Evolutionary conservation across 2,329 filamentous ascomycete species (phyloP), one percentile per base, ranked within the genome.

Genomic region (Graphiopsis chlorocephala): DNA sequence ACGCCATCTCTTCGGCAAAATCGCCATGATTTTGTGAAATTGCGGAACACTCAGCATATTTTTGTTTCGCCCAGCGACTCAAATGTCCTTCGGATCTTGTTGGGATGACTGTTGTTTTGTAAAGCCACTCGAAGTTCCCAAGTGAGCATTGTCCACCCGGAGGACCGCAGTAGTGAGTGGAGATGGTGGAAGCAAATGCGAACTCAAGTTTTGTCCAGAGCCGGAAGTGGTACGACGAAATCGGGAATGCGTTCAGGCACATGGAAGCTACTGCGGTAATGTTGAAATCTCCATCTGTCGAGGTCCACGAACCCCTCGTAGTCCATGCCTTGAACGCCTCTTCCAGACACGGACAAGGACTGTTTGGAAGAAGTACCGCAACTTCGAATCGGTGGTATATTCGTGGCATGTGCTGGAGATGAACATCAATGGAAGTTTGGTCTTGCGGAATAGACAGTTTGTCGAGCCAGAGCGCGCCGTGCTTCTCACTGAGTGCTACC

Each of bases 401-500:
- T 7, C 28, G 33, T 47, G 55, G 55, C 55, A 58, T 58, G 7
- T 45, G n/a, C 26, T 58, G 55, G 7, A 58, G 35, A 17, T 58
- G 35, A 3, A 58, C 2, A 2, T 14, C 2, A 15, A 58, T 45
- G 23, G 33, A 42, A 5, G 2, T 35, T 47, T 8, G 10, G 8
- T 58, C 55, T 45, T 58, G 55, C 7, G 55, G 55, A 11, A 58
- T 58, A 35, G 55, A 58, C 35, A 58, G 14, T 58, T 47, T 35
- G 14, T 58, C 55, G 25, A 58, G 33, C 55, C 55, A 58, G 25
- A 58, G 17, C 10, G 55, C 55, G 12, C 55, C 25, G 14, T 58
- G 55, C 11, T 28, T 17, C 7, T 58, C 23, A 15, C 35, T 58
- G 25, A 58, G 35, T 10, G 23, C 23, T 11, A 58, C 55, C 23